Percentiles rank a stretch among this genome's conserved stretches.
Conservation (phyloP, 345 rosid species). For the Balakata baccata region DNA sequence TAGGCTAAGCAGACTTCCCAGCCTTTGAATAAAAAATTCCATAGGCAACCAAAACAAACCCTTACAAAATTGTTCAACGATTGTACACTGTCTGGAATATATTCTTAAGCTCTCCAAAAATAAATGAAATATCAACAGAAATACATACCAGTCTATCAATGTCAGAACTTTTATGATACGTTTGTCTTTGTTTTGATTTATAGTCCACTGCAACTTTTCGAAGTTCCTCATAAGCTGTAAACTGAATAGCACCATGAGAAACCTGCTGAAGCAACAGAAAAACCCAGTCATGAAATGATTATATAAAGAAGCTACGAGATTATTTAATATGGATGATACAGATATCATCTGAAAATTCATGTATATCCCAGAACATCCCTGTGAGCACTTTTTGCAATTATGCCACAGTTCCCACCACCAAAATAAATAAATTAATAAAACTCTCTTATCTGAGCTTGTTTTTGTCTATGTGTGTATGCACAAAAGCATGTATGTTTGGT, state of each 20-base stretch:
- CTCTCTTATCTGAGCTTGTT: background rate
- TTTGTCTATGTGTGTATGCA: background rate
- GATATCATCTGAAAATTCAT: slow-evolving; percentile 8
- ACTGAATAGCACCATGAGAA: slow-evolving; percentile 94
- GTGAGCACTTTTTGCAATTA: background rate
- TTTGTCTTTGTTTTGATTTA: slow-evolving; percentile 40
- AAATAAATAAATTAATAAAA: background rate
- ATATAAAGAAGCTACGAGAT: slow-evolving; percentile 3
- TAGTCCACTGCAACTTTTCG: slow-evolving; percentile 59
- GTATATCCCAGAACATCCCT: background rate
- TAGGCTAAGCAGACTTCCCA: background rate
- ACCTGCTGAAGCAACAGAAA: slow-evolving; percentile 64
- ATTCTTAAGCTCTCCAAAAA: background rate
- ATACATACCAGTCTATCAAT: slow-evolving; percentile 51
- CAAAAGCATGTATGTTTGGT: background rate
- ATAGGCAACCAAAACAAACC: background rate
- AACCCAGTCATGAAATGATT: slow-evolving; percentile 11
- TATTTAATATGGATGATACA: slow-evolving; percentile 5
- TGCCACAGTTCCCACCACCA: background rate
- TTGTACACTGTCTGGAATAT: background rate
- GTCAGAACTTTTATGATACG: slow-evolving; percentile 31
- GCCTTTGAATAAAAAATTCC: background rate
- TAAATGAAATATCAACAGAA: background rate
- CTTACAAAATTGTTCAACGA: background rate
- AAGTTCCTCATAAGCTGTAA: slow-evolving; percentile 86